Evolutionary conservation across 2,329 filamentous ascomycete species (phyloP).

Genomic region (Teratosphaeria viscida): DNA sequence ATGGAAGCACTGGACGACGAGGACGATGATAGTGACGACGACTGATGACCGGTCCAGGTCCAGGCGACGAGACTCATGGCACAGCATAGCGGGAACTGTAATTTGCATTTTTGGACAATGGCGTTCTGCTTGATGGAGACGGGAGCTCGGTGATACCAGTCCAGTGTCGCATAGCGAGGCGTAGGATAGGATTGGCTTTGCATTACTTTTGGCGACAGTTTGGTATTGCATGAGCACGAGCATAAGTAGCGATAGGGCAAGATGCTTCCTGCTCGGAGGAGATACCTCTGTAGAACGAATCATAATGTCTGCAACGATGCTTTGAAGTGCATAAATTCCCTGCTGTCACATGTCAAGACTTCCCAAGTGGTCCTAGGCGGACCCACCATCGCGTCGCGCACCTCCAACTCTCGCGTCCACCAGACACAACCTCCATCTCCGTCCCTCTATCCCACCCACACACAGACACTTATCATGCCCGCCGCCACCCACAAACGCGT

Average conservation of each 20-base stretch:
- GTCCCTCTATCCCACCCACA: background rate
- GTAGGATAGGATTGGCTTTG: background rate
- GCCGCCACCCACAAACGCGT: conserved; percentile 27
- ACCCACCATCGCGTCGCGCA: background rate
- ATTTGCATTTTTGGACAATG: background rate
- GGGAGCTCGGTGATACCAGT: background rate
- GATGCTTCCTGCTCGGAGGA: background rate
- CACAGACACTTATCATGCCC: conserved; percentile 16
- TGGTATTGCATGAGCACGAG: background rate
- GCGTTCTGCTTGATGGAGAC: background rate
- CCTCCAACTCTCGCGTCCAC: background rate
- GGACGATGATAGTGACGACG: conserved; percentile 19
- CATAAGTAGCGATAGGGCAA: background rate
- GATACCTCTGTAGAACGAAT: background rate
- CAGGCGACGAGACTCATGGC: background rate
- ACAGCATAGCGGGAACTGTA: background rate
- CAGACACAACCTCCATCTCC: background rate
- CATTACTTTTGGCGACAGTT: background rate
- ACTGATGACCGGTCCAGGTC: background rate
- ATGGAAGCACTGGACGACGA: conserved; percentile 63
- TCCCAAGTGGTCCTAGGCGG: background rate
- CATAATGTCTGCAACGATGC: background rate
- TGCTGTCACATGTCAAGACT: background rate
- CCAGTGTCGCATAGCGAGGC: background rate
- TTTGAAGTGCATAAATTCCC: background rate